These are phyloP conservation scores for Candida ovalis DNA, from an alignment of 805 yeast species.

Conservation along the genomic window DNA sequence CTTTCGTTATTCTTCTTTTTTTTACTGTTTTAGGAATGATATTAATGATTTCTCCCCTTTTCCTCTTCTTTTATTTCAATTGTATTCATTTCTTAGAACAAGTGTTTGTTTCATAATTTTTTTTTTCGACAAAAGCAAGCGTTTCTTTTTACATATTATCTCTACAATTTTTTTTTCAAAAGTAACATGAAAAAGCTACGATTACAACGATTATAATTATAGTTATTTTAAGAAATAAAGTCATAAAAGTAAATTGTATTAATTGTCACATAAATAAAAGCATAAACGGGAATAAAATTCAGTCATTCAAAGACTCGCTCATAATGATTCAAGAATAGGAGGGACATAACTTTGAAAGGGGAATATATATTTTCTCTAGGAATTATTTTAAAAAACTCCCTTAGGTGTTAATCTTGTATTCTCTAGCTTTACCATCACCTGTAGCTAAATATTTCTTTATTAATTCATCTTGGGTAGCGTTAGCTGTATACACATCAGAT, in stretches of 20 bases:
- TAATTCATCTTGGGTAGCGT: slow-evolving; percentile 22
- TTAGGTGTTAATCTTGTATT: slow-evolving; percentile 13
- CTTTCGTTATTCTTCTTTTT: background rate
- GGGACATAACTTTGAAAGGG: background rate
- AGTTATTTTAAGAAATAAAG: no score
- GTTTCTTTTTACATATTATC: no score
- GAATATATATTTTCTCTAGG: no score
- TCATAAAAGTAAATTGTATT: no score
- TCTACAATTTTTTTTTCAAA: no score
- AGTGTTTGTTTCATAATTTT: background rate
- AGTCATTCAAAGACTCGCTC: background rate
- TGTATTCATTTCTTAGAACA: background rate
- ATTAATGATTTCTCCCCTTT: background rate
- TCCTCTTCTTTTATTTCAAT: background rate
- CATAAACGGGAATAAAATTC: background rate
- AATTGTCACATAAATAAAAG: background rate
- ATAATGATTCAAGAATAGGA: background rate
- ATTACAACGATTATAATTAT: no score
- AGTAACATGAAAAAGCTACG: no score
- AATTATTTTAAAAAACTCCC: background rate
- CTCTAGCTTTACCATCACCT: slow-evolving; percentile 30
- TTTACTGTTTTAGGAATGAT: background rate
- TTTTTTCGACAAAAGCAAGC: no score
- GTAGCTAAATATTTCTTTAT: slow-evolving; percentile 23
- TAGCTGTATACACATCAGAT: slow-evolving; percentile 24